Evolutionary conservation across 2,329 filamentous ascomycete species (phyloP), one percentile per base, ranked within the genome.

Genomic region (Aspergillus fructus): DNA sequence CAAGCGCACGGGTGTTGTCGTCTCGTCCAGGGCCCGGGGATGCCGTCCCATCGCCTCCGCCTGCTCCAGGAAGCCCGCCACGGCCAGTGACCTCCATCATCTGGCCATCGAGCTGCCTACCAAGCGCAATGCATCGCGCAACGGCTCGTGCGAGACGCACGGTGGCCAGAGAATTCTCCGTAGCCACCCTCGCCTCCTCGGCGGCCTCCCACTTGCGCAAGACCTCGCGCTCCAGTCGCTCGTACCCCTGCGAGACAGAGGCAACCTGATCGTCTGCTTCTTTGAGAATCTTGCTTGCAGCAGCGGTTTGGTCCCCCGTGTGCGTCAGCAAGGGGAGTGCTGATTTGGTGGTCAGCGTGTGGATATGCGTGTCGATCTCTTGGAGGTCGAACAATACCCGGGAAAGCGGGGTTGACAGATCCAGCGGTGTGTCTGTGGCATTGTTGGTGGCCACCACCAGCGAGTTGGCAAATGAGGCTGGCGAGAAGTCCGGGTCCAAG

Each of bases 371-470:
- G 76, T 97, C 93, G 64, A 99, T 89, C 76, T 97, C 94, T 72
- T 97, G 94, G 3, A 94, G 88, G 75, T 99, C 94, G 76, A 99
- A 99, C 6, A 97, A 86, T 5, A 97, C 93, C 54, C 91, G 87
- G 5, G 93, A 96, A 48, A 99, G 83, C 3, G 94, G 93, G 15
- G 94, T 97, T 5, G 92, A 93, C 56, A 99, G 89, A 74, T 99
- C 94, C 67, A 97, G 85, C 6, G 91, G 89, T 2, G 88, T 88
- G 76, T 97, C 94, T 64, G 89, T 90, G 58, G 91, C 83, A 77
- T 97, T 96, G 80, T 97, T 97, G 55, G 93, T 97, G 40, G 88
- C 83, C 56, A 93, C 86, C 49, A 97, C 90, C 58, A 99, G 86
- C 24, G 85, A 85, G 74, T 97, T 97, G 66, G 94, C 93, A 71